Evolutionary conservation across 371 early-diverging fungal genomes (phyloP).

Genomic region (Aphelidium insulamus): DNA sequence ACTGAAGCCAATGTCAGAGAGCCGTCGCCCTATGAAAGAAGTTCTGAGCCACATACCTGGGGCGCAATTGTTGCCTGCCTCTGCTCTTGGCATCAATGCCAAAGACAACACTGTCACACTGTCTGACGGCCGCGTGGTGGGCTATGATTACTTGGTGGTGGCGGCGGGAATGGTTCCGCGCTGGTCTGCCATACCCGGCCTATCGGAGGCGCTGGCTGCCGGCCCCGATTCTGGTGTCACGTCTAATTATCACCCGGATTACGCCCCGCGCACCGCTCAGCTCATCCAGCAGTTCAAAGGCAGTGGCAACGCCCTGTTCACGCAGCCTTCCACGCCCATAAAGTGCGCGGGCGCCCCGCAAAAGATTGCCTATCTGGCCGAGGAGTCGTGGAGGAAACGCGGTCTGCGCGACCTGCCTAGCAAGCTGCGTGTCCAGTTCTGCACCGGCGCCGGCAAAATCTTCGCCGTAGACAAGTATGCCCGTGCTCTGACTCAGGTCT

Average conservation of each 20-base stretch:
- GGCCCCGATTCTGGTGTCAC: slow-evolving; percentile 48
- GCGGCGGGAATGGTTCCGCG: slow-evolving; percentile 63
- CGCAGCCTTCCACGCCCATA: slow-evolving; percentile 68
- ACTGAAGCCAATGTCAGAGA: slow-evolving; percentile 45
- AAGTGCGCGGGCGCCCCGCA: slow-evolving; percentile 84
- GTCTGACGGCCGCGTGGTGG: slow-evolving; percentile 35
- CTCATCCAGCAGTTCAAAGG: slow-evolving; percentile 46
- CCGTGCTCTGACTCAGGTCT: slow-evolving; percentile 32
- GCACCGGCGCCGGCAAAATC: slow-evolving; percentile 55
- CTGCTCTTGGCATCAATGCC: slow-evolving; percentile 41
- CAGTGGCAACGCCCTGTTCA: slow-evolving; percentile 72
- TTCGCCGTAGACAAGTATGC: slow-evolving; percentile 76
- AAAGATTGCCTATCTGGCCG: slow-evolving; percentile 72
- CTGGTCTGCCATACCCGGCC: slow-evolving; percentile 54
- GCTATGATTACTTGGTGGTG: slow-evolving; percentile 68
- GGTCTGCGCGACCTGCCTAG: slow-evolving; percentile 44
- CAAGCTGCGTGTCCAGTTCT: slow-evolving; percentile 44
- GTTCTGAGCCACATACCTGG: slow-evolving; percentile 44
- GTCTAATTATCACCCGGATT: slow-evolving; percentile 51
- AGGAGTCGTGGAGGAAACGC: slow-evolving; percentile 46
- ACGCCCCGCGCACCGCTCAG: slow-evolving; percentile 48
- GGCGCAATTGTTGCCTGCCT: slow-evolving; percentile 51
- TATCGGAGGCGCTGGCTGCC: slow-evolving; percentile 28
- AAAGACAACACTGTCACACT: slow-evolving; percentile 37
- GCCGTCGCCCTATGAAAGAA: slow-evolving; percentile 34